phyloP scores from a whole-genome alignment of 2,329 filamentous ascomycete species.

The Cladophialophora exuberans region DNA sequence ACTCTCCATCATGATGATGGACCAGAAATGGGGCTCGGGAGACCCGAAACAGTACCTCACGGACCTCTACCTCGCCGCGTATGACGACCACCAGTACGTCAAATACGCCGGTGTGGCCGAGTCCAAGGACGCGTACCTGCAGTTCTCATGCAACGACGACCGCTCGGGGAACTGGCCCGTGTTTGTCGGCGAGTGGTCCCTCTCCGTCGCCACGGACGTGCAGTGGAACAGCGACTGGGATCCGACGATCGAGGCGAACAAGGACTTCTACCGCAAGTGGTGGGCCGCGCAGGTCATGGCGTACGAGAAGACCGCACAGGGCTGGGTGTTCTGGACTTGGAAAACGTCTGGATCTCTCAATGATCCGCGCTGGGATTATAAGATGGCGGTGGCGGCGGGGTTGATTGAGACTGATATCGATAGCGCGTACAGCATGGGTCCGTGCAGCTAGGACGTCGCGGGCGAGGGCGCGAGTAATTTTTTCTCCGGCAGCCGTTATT shows the following conservation, averaged over 20 bases:
- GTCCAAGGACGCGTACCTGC: conserved; percentile 55
- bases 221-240: conserved; percentile 52
- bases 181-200: conserved; percentile 63
- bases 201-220: conserved; percentile 55
- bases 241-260: conserved; percentile 43
- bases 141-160: conserved; percentile 54
- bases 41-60: conserved; percentile 54
- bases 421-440: conserved; percentile 23
- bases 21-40: conserved; percentile 59
- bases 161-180: conserved; percentile 50
- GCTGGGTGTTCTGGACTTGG: conserved; percentile 63
- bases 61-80: conserved; percentile 51
- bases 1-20: conserved; percentile 60
- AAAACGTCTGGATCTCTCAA: conserved; percentile 41
- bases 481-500: no score
- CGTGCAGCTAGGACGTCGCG: conserved; percentile 17
- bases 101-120: conserved; percentile 54
- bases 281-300: conserved; percentile 60
- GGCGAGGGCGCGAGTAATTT: conserved; percentile 6
- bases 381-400: conserved; percentile 46
- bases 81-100: conserved; percentile 63
- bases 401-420: conserved; percentile 44
- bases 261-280: conserved; percentile 59
- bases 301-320: conserved; percentile 51
- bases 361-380: conserved; percentile 57